phyloP scores from a whole-genome alignment of 345 rosid species.

The Euclidium syriacum region DNA sequence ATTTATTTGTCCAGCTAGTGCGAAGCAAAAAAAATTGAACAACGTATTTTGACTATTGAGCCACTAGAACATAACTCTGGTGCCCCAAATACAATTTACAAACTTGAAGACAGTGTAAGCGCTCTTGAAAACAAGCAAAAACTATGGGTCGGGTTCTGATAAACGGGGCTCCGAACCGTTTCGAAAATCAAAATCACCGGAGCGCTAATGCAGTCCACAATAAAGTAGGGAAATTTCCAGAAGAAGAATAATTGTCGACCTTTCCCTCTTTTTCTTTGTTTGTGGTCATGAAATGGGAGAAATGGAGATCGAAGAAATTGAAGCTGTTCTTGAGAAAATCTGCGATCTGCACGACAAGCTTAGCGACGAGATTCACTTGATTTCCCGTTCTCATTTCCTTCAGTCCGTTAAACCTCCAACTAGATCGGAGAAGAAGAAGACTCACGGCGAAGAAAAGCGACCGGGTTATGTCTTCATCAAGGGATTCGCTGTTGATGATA shows the following conservation, averaged over 20 bases:
- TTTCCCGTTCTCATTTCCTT: slow-evolving; percentile 77
- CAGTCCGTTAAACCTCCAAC: slow-evolving; percentile 44
- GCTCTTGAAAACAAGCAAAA: too few species aligned
- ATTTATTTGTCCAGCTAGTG: too few species aligned
- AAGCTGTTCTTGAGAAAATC: slow-evolving; percentile 80
- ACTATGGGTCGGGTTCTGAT: too few species aligned
- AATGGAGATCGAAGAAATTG: slow-evolving; percentile 91
- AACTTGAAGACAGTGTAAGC: too few species aligned
- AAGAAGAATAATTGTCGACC: background rate
- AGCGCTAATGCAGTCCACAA: slow-evolving; percentile 26
- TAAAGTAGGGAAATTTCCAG: slow-evolving; percentile 10
- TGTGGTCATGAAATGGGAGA: slow-evolving; percentile 48
- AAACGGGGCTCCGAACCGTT: too few species aligned
- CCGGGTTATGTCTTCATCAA: slow-evolving; percentile 75
- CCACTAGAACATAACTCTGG: too few species aligned
- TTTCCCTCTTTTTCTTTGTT: background rate
- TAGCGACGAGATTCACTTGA: slow-evolving; percentile 89
- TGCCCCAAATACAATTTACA: too few species aligned
- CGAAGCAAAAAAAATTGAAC: too few species aligned
- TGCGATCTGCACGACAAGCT: slow-evolving; percentile 98
- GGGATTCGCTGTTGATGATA: slow-evolving; percentile 51
- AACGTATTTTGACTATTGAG: too few species aligned
- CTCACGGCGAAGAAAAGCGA: slow-evolving; percentile 36
- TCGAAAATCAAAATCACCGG: slow-evolving; percentile 16
- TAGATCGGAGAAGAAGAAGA: slow-evolving; percentile 43